Percentiles rank a stretch among this genome's conserved stretches.
These are phyloP conservation scores for Cutaneotrichosporon dermatis DNA, from an alignment of 1,284 basidiomycete species.

Conservation along the genomic window DNA sequence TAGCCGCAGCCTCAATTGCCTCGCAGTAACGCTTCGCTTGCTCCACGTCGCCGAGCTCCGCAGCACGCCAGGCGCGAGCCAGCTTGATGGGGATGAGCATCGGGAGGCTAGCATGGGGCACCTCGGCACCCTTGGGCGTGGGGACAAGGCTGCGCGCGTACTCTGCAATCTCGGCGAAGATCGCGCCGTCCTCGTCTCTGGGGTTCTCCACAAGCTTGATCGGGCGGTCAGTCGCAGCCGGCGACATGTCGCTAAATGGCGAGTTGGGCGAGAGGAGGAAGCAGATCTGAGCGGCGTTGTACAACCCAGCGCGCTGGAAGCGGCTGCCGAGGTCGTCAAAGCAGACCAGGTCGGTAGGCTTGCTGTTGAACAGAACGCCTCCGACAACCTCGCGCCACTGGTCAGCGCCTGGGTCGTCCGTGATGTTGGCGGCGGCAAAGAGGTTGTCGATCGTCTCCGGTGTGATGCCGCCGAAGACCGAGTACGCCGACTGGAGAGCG, in stretches of 20 bases:
- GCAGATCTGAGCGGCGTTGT: constrained; percentile 85
- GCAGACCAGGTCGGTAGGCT: constrained; percentile 57
- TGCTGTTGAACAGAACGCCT: constrained; percentile 76
- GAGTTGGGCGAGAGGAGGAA: constrained; percentile 75
- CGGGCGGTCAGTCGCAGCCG: constrained; percentile 33
- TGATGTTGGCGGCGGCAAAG: constrained; percentile 32
- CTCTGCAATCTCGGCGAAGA: constrained; percentile 89
- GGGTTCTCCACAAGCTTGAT: constrained; percentile 37
- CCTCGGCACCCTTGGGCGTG: constrained; percentile 75
- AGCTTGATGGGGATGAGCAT: constrained; percentile 87
- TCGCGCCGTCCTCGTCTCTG: constrained; percentile 60
- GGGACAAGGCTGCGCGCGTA: constrained; percentile 77
- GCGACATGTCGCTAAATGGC: constrained; percentile 59
- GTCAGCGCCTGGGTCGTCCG: constrained; percentile 47
- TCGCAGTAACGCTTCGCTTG: constrained; percentile 83
- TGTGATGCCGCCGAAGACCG: constrained; percentile 66
- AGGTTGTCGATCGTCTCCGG: constrained; percentile 32
- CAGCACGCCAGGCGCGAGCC: constrained; percentile 68
- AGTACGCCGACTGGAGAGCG: constrained; percentile 70
- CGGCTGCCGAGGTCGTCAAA: constrained; percentile 84
- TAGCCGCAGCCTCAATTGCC: constrained; percentile 65
- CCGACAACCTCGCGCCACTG: constrained; percentile 80
- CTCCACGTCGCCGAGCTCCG: constrained; percentile 72
- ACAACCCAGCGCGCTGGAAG: constrained; percentile 64
- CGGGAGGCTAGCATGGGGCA: constrained; percentile 68